These are phyloP conservation scores for Candida xyloterini DNA, from an alignment of 805 yeast genomes.

Conservation along the genomic window DNA sequence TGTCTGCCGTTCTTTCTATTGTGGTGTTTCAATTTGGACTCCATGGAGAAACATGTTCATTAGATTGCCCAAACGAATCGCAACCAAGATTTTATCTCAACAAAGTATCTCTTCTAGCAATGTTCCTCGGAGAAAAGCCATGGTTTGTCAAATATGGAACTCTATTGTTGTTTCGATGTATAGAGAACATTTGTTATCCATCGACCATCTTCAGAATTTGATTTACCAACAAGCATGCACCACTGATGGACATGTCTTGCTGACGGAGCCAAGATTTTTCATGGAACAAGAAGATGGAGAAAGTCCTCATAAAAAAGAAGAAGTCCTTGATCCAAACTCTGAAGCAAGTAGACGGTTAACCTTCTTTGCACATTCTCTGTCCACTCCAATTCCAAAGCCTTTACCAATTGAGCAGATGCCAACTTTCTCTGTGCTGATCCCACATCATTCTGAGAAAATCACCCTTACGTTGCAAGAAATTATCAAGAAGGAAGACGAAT, in stretches of 20 bases:
- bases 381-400: slow-evolving; percentile 81
- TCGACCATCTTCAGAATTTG: slow-evolving; percentile 68
- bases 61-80: slow-evolving; percentile 71
- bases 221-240: slow-evolving; percentile 49
- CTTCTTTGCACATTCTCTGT: slow-evolving; percentile 84
- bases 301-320: slow-evolving; percentile 38
- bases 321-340: slow-evolving; percentile 58
- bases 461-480: slow-evolving; percentile 73
- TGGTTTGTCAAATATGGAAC: slow-evolving; percentile 78
- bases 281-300: slow-evolving; percentile 75
- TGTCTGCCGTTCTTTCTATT: slow-evolving; percentile 58
- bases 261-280: slow-evolving; percentile 75
- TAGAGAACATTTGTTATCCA: slow-evolving; percentile 70
- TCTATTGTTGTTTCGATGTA: slow-evolving; percentile 80
- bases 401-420: slow-evolving; percentile 69
- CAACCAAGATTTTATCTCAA: slow-evolving; percentile 61
- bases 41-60: slow-evolving; percentile 85
- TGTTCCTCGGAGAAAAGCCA: slow-evolving; percentile 43
- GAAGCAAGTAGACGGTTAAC: slow-evolving; percentile 84
- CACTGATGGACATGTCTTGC: slow-evolving; percentile 37
- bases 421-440: slow-evolving; percentile 76
- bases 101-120: slow-evolving; percentile 31
- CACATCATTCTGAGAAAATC: slow-evolving; percentile 85
- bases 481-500: slow-evolving; percentile 67
- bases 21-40: slow-evolving; percentile 82